Conservation (phyloP, 768 basidiomycete genomes). For the Rhodotorula toruloides region DNA sequence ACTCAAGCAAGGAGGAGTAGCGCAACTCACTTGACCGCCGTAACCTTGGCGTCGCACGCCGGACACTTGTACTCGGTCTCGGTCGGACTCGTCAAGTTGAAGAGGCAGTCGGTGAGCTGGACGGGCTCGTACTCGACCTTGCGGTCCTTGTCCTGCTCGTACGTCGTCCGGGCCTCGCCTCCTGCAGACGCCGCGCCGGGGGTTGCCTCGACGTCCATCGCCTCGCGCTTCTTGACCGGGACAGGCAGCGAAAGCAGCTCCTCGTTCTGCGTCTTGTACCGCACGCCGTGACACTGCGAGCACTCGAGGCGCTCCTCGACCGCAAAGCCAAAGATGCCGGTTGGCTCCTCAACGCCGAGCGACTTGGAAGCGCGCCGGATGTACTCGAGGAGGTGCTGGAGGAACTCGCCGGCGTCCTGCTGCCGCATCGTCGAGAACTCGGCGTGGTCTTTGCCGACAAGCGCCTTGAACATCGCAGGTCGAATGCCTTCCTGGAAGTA, state of each 20-base stretch:
- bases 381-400: slow-evolving; percentile 69
- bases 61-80: slow-evolving; percentile 84
- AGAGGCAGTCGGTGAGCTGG: slow-evolving; percentile 59
- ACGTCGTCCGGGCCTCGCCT: slow-evolving; percentile 46
- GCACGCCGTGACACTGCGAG: slow-evolving; percentile 65
- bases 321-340: slow-evolving; percentile 69
- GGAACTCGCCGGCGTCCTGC: slow-evolving; percentile 94
- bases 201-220: slow-evolving; percentile 27
- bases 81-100: slow-evolving; percentile 52
- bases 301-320: slow-evolving; percentile 86
- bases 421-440: slow-evolving; percentile 96
- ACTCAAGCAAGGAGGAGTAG: neutral
- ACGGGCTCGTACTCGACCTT: slow-evolving; percentile 64
- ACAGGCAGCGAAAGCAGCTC: slow-evolving; percentile 79
- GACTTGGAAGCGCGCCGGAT: slow-evolving; percentile 48
- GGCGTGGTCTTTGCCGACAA: slow-evolving; percentile 84
- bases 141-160: slow-evolving; percentile 52
- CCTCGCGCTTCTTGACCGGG: slow-evolving; percentile 54
- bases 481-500: slow-evolving; percentile 78
- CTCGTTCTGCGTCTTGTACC: slow-evolving; percentile 69
- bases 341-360: slow-evolving; percentile 55
- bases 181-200: neutral
- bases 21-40: slow-evolving; percentile 68
- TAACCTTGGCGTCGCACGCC: slow-evolving; percentile 61
- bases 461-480: slow-evolving; percentile 75